Conservation (phyloP, 495 filamentous ascomycete species). For the Penicillium chermesinum region DNA sequence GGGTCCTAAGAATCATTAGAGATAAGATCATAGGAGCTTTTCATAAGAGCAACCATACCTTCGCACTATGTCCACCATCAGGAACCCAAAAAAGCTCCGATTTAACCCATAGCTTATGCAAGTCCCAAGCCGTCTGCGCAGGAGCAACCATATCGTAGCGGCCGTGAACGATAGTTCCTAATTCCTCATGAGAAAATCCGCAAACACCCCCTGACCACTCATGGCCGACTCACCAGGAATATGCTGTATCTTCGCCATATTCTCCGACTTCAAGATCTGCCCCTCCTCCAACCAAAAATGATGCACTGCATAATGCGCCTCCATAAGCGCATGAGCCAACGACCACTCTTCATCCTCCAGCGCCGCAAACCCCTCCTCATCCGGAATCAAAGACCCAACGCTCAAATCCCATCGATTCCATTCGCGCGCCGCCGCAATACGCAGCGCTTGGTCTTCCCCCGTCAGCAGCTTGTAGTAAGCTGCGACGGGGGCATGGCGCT, state of each 20-base stretch:
- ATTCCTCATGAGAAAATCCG: background rate
- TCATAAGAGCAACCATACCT: slow-evolving; percentile 3
- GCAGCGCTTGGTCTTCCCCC: background rate
- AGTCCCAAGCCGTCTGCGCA: slow-evolving; percentile 34
- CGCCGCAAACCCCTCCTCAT: slow-evolving; percentile 14
- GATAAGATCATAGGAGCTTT: background rate
- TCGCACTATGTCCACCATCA: slow-evolving; percentile 32
- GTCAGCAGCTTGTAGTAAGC: slow-evolving; percentile 33
- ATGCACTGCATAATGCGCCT: slow-evolving; percentile 38
- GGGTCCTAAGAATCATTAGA: slow-evolving; percentile 9
- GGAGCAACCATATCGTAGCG: slow-evolving; percentile 42
- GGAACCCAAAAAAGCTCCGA: slow-evolving; percentile 31
- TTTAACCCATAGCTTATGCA: slow-evolving; percentile 34
- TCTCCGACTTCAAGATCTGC: slow-evolving; percentile 28
- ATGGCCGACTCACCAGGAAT: slow-evolving; percentile 28
- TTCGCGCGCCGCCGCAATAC: slow-evolving; percentile 12
- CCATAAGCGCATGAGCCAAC: slow-evolving; percentile 33
- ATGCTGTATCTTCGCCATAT: slow-evolving; percentile 34
- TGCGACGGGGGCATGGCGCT: slow-evolving; percentile 23
- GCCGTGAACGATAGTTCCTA: slow-evolving; percentile 37
- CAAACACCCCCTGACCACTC: too few species aligned
- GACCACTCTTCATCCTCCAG: slow-evolving; percentile 33
- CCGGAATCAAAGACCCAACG: slow-evolving; percentile 23
- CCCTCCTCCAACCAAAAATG: slow-evolving; percentile 33
- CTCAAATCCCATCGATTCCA: slow-evolving; percentile 37